These are phyloP conservation scores for Pulveroboletus ravenelii DNA, from an alignment of 768 basidiomycete genomes.

Conservation along the genomic window DNA sequence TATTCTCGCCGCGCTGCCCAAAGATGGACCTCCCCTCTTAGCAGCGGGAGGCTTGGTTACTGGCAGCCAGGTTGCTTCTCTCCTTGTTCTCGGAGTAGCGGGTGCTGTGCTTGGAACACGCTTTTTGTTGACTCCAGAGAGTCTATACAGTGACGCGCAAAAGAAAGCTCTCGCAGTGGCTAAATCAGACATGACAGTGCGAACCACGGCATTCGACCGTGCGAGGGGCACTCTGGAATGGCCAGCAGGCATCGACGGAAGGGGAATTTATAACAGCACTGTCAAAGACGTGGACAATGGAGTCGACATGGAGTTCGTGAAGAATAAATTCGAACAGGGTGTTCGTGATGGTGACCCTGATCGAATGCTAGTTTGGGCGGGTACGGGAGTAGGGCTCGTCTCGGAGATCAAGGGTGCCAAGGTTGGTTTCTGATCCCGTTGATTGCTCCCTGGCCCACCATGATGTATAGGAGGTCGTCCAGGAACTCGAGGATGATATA, in stretches of 20 bases:
- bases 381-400: slow-evolving; percentile 59
- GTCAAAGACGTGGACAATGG: slow-evolving; percentile 54
- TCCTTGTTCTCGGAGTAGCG: slow-evolving; percentile 62
- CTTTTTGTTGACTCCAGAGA: slow-evolving; percentile 64
- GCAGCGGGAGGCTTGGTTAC: slow-evolving; percentile 72
- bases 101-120: slow-evolving; percentile 74
- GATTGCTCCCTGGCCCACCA: slow-evolving; percentile 2
- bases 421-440: slow-evolving; percentile 26
- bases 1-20: slow-evolving; percentile 42
- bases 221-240: slow-evolving; percentile 53
- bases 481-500: slow-evolving; percentile 49
- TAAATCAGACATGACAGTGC: slow-evolving; percentile 41
- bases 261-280: slow-evolving; percentile 44
- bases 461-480: slow-evolving; percentile 46
- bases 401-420: slow-evolving; percentile 37
- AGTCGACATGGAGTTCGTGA: slow-evolving; percentile 38
- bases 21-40: slow-evolving; percentile 49
- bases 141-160: slow-evolving; percentile 51
- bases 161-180: slow-evolving; percentile 50
- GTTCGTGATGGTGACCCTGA: slow-evolving; percentile 41
- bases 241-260: slow-evolving; percentile 59
- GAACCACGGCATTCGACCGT: slow-evolving; percentile 61
- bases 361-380: slow-evolving; percentile 64
- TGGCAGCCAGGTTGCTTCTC: slow-evolving; percentile 59
- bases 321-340: slow-evolving; percentile 44